Conservation (phyloP, 2,329 filamentous ascomycete genomes). For the Ophiobolus disseminans region DNA sequence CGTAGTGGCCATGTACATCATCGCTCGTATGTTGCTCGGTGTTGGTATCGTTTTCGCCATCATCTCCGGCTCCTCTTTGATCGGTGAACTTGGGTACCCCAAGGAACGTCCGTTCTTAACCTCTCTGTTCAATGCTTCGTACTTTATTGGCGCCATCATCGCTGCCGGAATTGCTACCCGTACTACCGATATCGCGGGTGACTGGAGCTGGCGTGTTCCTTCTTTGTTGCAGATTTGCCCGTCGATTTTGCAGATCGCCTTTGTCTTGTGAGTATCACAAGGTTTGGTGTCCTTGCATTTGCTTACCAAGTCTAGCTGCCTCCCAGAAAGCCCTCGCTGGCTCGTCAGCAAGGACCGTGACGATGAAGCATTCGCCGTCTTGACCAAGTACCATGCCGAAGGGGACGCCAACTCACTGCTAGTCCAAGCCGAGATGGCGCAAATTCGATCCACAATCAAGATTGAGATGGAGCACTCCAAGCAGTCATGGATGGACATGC, state of each 20-base stretch:
- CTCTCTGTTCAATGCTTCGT: conserved; percentile 67
- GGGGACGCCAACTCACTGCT: conserved; percentile 47
- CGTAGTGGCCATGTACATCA: conserved; percentile 64
- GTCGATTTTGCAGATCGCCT: conserved; percentile 53
- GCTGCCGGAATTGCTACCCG: conserved; percentile 59
- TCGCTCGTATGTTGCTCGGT: conserved; percentile 66
- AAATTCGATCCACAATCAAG: conserved; percentile 65
- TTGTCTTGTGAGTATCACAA: conserved; percentile 38
- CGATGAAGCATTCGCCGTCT: conserved; percentile 50
- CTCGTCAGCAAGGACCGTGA: conserved; percentile 60
- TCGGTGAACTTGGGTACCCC: conserved; percentile 67
- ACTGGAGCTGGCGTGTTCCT: conserved; percentile 61
- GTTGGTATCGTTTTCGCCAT: conserved; percentile 68
- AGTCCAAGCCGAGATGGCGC: conserved; percentile 64
- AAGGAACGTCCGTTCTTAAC: conserved; percentile 67
- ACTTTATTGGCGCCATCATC: conserved; percentile 61
- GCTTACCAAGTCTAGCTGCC: conserved; percentile 32
- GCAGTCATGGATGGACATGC: conserved; percentile 61
- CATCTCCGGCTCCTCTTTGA: conserved; percentile 64
- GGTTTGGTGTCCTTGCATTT: neutral
- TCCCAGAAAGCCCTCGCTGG: conserved; percentile 55
- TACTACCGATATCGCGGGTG: conserved; percentile 51
- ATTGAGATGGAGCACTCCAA: conserved; percentile 63
- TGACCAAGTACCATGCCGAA: conserved; percentile 54
- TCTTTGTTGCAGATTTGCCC: conserved; percentile 59